Base-by-base conservation (phyloP, 2,329 filamentous ascomycete genomes). In the Cryphonectria japonica region DNA sequence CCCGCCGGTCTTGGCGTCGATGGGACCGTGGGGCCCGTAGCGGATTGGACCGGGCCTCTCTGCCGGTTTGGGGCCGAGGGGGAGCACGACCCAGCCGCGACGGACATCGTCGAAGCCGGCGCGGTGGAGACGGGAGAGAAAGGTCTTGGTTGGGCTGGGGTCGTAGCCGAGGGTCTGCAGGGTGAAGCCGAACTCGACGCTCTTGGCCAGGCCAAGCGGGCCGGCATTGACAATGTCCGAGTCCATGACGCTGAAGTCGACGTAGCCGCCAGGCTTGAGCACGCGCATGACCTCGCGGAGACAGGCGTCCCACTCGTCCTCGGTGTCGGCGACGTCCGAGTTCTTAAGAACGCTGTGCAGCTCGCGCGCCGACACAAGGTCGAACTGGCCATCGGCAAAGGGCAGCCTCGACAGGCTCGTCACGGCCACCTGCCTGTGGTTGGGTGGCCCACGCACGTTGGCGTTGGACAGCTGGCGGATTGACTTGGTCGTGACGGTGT, bases 101-200 rank as follows among this genome's bases (percentile, higher is more conserved):
- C 93, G 94, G 73, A 94, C 87, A 57, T 92, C 87, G n/a, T 86
- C 85, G 78, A 98, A 98, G 16, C 94, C 93, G 16, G 91, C 90
- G 68, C 90, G 88, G 69, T 87, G 85, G 57, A 99, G 86, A 64
- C 95, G 90, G 26, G 86, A 83, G 2, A 98, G 85, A 84, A 95
- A 98, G 70, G 87, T 86, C 81, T 93, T 94, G 19, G 94, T 96
- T 0, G 95, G 93, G 67, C 85, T 85, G 2, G 95, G 91, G 79
- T 98, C 96, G 79, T 98, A 98, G 41, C 95, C 95, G 3, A 95
- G 88, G 0, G 93, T 95, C 81, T 92, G 93, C 72, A 99, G 91
- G 67, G 93, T 91, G 84, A 96, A 97, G 57, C 92, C 92, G 78
- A 99, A 98, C 81, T 98, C 95, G 69, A 97, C 93, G 65, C 92